Base-by-base conservation (phyloP, 345 rosid genomes). In the Lumnitzera racemosa region DNA sequence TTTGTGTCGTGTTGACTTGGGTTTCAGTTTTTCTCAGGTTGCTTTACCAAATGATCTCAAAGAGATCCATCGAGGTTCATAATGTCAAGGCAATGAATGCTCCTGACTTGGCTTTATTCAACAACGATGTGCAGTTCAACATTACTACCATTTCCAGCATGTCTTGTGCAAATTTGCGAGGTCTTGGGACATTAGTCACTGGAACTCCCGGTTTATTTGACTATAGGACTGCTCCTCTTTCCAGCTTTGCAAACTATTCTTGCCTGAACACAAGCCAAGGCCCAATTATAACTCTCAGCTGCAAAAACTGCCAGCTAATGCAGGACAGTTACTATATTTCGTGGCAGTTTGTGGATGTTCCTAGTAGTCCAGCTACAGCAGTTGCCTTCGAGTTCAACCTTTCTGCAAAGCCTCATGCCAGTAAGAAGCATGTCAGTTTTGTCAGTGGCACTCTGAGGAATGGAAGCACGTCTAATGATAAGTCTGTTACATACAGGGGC, bases 21-120 rank as follows among this genome's bases (percentile, higher is more conserved):
- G 56, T 70, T 72, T 79, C 61, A 65, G 83, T 79, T 79, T 68
- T 70, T 74, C 70, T 72, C 94, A 94, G 99, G 83, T 64, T 90
- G 80, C 97, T 94, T 64, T 94, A 94, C 80, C 99, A 94, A 73
- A 69, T 87, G 55, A 86, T 94, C 66, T 70, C 90, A 49, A 94
- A 81, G 74, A 81, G 99, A 78, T 74, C 74, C 50, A 80, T 94
- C 43, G 97, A 90, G 72, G 88, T 89, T 58, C 97, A 86, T 68
- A 94, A 86, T 43, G 96, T 94, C 61, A 80, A 72, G 76, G 99
- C 99, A 46, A 74, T 86, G 50, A 76, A 77, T 69, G 91, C 83
- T 58, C 86, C 90, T 10, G 99, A 94, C 50, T 71, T 94, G 20
- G 83, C 78, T 31, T 59, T 81, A 5, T 94, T 94, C 65, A 67